A percentile compares a stretch with the other conserved stretches of the same genome.
Conservation (phyloP, 2,329 filamentous ascomycete species). For the Botrytis elliptica region DNA sequence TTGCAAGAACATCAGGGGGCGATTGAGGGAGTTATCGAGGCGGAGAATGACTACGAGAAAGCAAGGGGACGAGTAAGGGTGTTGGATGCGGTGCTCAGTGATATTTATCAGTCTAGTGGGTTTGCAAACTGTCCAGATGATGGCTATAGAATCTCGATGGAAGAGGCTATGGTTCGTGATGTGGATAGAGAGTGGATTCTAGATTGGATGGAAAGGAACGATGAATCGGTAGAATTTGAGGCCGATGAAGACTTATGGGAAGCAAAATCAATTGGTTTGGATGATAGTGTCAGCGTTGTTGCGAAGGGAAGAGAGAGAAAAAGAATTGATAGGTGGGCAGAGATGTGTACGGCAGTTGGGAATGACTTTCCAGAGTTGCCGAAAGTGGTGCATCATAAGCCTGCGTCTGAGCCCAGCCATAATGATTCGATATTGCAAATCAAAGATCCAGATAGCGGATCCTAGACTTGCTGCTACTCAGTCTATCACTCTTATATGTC, state of each 20-base stretch:
- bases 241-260: conserved; percentile 11
- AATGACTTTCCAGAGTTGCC: not conserved
- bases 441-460: not conserved
- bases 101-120: conserved; percentile 23
- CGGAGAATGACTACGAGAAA: conserved; percentile 21
- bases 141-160: conserved; percentile 28
- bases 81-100: conserved; percentile 17
- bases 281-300: conserved; percentile 15
- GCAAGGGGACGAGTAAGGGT: conserved; percentile 12
- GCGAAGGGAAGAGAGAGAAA: conserved; percentile 16
- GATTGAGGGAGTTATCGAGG: conserved; percentile 11
- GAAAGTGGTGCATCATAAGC: not conserved
- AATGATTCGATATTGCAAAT: not conserved
- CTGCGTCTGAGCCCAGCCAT: not conserved
- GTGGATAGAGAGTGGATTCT: conserved; percentile 26
- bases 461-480: not conserved
- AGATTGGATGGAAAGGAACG: conserved; percentile 25
- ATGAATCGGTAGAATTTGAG: not conserved
- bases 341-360: not conserved
- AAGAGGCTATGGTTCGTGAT: conserved; percentile 19
- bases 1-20: conserved; percentile 19
- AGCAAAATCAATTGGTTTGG: conserved; percentile 3
- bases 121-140: conserved; percentile 26
- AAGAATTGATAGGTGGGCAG: conserved; percentile 14
- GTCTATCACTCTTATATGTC: too few species aligned